phyloP scores from a whole-genome alignment of 257 asterid genomes.

The Forsythia viridissima region DNA sequence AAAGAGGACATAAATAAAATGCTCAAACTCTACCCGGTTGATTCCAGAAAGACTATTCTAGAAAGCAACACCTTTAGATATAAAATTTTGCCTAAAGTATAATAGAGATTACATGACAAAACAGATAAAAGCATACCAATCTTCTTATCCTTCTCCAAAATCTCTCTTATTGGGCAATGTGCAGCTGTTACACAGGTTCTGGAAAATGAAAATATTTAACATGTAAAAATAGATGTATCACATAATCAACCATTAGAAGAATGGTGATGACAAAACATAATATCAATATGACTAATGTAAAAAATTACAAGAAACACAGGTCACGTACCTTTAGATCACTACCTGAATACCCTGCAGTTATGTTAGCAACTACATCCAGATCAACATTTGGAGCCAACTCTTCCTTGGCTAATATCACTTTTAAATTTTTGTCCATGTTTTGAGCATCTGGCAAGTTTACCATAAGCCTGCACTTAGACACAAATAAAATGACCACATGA shows the following conservation, averaged over 20 bases:
- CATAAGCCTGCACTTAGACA: conserved; percentile 64
- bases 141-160: conserved; percentile 65
- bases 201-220: conserved; percentile 24
- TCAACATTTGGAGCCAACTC: conserved; percentile 63
- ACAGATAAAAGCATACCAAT: conserved; percentile 22
- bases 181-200: conserved; percentile 76
- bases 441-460: conserved; percentile 85
- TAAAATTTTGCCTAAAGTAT: neutral
- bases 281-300: neutral
- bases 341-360: conserved; percentile 93
- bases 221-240: neutral
- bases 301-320: neutral
- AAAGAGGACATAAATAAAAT: neutral
- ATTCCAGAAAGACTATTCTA: neutral
- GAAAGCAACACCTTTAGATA: neutral
- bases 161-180: conserved; percentile 72
- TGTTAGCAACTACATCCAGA: conserved; percentile 73
- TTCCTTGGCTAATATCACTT: conserved; percentile 74
- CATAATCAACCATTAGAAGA: neutral
- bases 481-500: neutral
- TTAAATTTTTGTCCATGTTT: conserved; percentile 68
- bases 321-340: conserved; percentile 89
- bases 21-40: neutral
- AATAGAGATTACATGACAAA: neutral
- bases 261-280: neutral